Evolutionary conservation across 495 filamentous ascomycete genomes (phyloP), one percentile per base, ranked within the genome.

Genomic region (Aspergillus biplanus): DNA sequence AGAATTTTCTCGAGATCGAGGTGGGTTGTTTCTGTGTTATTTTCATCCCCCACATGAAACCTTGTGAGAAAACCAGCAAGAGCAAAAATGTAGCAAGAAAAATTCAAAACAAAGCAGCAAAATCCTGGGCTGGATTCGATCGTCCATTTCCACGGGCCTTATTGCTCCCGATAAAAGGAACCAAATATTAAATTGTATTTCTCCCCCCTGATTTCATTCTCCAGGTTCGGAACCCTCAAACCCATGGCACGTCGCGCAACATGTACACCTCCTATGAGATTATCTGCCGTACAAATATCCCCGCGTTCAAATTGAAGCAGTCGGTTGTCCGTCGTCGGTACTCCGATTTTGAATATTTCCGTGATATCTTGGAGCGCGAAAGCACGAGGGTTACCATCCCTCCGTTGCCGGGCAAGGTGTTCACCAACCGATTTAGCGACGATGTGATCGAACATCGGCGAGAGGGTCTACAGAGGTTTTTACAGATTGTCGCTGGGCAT

Each of bases 231-330:
- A 95, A 96, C 71, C 95, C 95, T 15, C 92, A 93, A 77, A 99
- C 95, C 27, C 95, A 97, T 69, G 93, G 93, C 69, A 91, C 92
- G 65, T 94, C 93, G 55, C 89, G 94, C 52, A 88, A 89, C 79
- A 97, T 97, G 93, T 97, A 97, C 82, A 99, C 95, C 52, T 93
- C 94, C 79, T 99, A 99, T 80, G 94, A 97, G 78, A 96, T 99
- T 68, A 81, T 95, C 63, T 97, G 93, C 82, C 88, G 91, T 47
- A 99, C 95, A 76, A 99, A 99, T 80, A 99, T 99, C 73, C 95
- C 95, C 61, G 93, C 96, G 67, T 99, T 99, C 85, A 96, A 97
- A 81, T 87, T 98, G 64, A 87, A 89, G 69, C 82, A 91, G 72
- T 92, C 89, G 52, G 83, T 85, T 64, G 96, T 98, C 56, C 92